phyloP scores from a whole-genome alignment of 495 filamentous ascomycete genomes.

The Aspergillus conjunctus region DNA sequence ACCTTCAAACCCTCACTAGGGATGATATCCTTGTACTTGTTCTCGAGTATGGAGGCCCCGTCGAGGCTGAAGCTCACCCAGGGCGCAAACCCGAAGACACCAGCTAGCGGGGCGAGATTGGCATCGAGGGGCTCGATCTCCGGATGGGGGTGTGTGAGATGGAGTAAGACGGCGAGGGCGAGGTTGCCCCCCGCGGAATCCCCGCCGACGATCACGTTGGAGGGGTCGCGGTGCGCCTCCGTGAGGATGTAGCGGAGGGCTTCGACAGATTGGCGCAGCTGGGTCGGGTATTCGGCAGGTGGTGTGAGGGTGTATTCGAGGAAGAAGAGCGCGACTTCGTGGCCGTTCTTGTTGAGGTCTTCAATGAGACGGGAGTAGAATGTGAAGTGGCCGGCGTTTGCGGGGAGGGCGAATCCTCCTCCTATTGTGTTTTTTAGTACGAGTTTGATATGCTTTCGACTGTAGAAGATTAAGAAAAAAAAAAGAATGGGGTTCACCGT shows the following conservation, averaged over 20 bases:
- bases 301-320: slow-evolving; percentile 61
- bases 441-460: too few species aligned
- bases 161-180: slow-evolving; percentile 53
- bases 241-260: slow-evolving; percentile 56
- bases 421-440: slow-evolving; percentile 34
- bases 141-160: slow-evolving; percentile 63
- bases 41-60: slow-evolving; percentile 43
- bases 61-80: slow-evolving; percentile 55
- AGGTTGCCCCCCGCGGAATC: slow-evolving; percentile 70
- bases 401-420: slow-evolving; percentile 59
- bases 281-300: slow-evolving; percentile 54
- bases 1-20: slow-evolving; percentile 25
- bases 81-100: slow-evolving; percentile 54
- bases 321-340: slow-evolving; percentile 54
- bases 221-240: slow-evolving; percentile 38
- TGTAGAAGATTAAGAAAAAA: background rate
- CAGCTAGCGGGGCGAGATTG: slow-evolving; percentile 44
- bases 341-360: slow-evolving; percentile 44
- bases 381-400: slow-evolving; percentile 43
- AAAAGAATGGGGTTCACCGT: slow-evolving; percentile 43
- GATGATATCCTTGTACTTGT: slow-evolving; percentile 55
- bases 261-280: slow-evolving; percentile 57
- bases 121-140: slow-evolving; percentile 38
- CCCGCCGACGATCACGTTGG: slow-evolving; percentile 55
- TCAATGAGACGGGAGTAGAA: slow-evolving; percentile 49